These are phyloP conservation scores for Clavispora santaluciae DNA, from an alignment of 805 yeast genomes.

Conservation along the genomic window DNA sequence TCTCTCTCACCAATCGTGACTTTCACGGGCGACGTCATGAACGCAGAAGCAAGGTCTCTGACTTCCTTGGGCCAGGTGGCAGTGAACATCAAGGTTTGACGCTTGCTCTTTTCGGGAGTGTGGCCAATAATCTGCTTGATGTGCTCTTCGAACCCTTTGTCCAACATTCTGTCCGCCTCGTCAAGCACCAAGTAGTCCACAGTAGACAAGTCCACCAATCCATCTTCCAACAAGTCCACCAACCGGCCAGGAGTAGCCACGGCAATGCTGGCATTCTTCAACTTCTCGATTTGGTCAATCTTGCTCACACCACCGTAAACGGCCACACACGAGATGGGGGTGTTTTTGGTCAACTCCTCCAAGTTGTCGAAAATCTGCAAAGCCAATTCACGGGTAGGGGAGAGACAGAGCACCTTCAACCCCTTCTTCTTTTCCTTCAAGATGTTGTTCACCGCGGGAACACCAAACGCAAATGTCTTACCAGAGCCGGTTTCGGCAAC, in stretches of 20 bases:
- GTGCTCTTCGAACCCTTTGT: conserved; percentile 97
- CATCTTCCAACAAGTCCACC: conserved; percentile 85
- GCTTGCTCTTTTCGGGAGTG: conserved; percentile 39
- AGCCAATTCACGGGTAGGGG: conserved; percentile 98
- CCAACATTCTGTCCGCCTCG: conserved; percentile 98
- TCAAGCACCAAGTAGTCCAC: conserved; percentile 84
- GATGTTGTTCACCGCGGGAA: conserved; percentile 85
- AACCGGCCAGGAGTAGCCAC: conserved; percentile 99
- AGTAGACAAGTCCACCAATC: conserved; percentile 61
- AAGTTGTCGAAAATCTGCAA: conserved; percentile 87
- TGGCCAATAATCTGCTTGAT: conserved; percentile 74
- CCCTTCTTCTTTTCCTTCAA: conserved; percentile 43
- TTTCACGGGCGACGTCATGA: conserved; percentile 82
- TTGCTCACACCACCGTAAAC: conserved; percentile 97
- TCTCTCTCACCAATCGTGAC: conserved; percentile 92
- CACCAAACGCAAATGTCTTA: conserved; percentile 95
- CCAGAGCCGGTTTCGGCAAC: conserved; percentile 99
- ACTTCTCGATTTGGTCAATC: conserved; percentile 75
- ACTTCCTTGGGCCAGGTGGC: conserved; percentile 99
- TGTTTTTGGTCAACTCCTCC: conserved; percentile 55
- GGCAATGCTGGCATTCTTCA: conserved; percentile 68
- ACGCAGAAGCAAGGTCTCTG: conserved; percentile 80
- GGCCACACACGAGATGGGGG: conserved; percentile 69
- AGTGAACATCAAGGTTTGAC: conserved; percentile 97
- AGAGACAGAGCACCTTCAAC: conserved; percentile 74